Percentiles rank a stretch among this genome's conserved stretches.
These are phyloP conservation scores for Alisma plantagoaquatica DNA, from an alignment of 106 monocot genomes.

Conservation along the genomic window DNA sequence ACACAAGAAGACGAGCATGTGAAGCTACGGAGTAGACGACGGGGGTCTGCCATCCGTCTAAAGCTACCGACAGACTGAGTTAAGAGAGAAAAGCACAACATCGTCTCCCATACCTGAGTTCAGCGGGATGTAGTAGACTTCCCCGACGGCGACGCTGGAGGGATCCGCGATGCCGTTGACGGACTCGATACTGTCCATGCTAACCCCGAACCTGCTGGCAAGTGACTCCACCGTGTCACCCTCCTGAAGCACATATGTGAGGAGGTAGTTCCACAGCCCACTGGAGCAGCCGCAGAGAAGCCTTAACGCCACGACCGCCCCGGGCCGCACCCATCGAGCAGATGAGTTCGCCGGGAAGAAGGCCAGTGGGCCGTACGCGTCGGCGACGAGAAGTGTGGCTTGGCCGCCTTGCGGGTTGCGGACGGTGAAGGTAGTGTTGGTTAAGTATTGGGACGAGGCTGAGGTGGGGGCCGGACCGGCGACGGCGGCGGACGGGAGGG, in stretches of 20 bases:
- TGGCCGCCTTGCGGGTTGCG: neutral
- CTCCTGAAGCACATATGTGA: slow-evolving; percentile 59
- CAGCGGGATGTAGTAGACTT: slow-evolving; percentile 79
- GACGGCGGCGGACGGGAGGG: slow-evolving; percentile 8
- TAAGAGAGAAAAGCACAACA: no score
- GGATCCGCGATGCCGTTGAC: slow-evolving; percentile 65
- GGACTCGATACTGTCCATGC: slow-evolving; percentile 89
- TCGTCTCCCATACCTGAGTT: slow-evolving; percentile 83
- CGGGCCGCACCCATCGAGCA: slow-evolving; percentile 14
- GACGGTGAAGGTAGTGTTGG: slow-evolving; percentile 88
- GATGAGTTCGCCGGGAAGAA: slow-evolving; percentile 31
- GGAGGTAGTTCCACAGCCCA: slow-evolving; percentile 86
- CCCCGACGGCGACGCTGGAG: slow-evolving; percentile 23
- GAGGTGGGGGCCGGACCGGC: neutral
- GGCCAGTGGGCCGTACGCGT: slow-evolving; percentile 40
- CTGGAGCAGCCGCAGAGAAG: slow-evolving; percentile 85
- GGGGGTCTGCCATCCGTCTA: neutral
- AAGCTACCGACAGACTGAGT: neutral
- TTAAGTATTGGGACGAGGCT: slow-evolving; percentile 31
- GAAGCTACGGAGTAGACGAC: neutral
- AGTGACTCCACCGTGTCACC: slow-evolving; percentile 75
- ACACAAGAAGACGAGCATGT: neutral
- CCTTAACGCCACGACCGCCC: slow-evolving; percentile 55
- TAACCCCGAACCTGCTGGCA: slow-evolving; percentile 79
- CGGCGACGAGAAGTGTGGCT: slow-evolving; percentile 11